Evolutionary conservation across 2,329 filamentous ascomycete species (phyloP).

Genomic region (Septoria petroselini): DNA sequence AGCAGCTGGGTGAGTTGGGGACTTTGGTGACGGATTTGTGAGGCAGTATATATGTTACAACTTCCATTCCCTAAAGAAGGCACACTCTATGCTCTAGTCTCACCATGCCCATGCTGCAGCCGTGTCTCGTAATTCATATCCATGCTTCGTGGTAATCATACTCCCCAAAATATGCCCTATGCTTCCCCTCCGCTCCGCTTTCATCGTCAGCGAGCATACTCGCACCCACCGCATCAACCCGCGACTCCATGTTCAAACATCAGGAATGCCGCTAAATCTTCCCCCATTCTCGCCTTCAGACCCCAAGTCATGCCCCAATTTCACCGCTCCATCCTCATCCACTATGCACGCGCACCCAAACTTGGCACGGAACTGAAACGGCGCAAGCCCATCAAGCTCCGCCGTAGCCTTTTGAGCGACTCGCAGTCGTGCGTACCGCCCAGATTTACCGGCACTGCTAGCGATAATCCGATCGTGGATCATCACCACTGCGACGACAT

Average conservation of each 20-base stretch:
- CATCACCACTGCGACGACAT: constrained; percentile 68
- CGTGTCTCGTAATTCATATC: too few relatives aligned
- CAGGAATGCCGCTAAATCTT: constrained; percentile 4
- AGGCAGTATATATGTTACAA: not conserved
- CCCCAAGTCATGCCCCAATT: constrained; percentile 11
- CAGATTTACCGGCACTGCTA: constrained; percentile 58
- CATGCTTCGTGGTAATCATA: too few relatives aligned
- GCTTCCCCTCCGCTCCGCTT: too few relatives aligned
- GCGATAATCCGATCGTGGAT: constrained; percentile 70
- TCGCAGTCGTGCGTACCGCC: constrained; percentile 68
- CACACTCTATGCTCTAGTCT: too few relatives aligned
- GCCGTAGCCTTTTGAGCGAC: constrained; percentile 60
- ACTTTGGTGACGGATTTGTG: constrained; percentile 16
- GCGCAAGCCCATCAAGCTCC: constrained; percentile 49
- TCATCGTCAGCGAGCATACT: too few relatives aligned
- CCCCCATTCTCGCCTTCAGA: constrained; percentile 8
- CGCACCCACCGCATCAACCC: too few relatives aligned
- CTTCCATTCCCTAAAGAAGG: too few relatives aligned
- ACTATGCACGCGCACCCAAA: constrained; percentile 63
- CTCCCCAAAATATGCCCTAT: too few relatives aligned
- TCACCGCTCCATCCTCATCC: constrained; percentile 10
- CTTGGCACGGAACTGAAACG: constrained; percentile 57
- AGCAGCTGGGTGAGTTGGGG: constrained; percentile 12
- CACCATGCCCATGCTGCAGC: not conserved
- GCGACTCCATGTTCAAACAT: not conserved